phyloP scores from a whole-genome alignment of 169 alveolate species.

The Cryptosporidium baileyi region DNA sequence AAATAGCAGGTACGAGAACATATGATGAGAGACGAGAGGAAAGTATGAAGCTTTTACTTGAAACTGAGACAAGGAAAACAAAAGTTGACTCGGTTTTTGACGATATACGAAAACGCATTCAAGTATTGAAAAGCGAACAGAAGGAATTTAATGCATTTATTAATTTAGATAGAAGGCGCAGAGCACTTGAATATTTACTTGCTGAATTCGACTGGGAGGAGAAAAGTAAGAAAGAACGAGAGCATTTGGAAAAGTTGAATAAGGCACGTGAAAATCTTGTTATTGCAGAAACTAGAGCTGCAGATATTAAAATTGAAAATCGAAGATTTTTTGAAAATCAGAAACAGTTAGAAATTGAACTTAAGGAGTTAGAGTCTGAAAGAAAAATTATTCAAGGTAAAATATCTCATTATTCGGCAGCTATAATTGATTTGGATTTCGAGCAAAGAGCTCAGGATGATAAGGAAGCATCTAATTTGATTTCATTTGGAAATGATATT shows the following conservation, averaged over 20 bases:
- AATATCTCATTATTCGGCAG: conserved; percentile 11
- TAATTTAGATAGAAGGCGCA: conserved; percentile 51
- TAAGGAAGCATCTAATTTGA: background rate
- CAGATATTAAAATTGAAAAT: background rate
- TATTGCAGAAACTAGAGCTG: background rate
- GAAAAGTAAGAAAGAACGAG: conserved; percentile 50
- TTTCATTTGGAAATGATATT: background rate
- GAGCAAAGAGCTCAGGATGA: background rate
- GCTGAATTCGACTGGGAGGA: conserved; percentile 64
- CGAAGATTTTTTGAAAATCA: background rate
- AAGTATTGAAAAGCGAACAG: conserved; percentile 68
- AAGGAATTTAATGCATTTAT: conserved; percentile 73
- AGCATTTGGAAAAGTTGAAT: conserved; percentile 18
- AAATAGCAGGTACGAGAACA: conserved; percentile 81
- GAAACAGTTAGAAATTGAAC: conserved; percentile 4
- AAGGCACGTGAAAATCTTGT: conserved; percentile 9
- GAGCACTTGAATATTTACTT: conserved; percentile 38
- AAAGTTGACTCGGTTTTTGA: conserved; percentile 75
- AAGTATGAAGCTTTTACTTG: conserved; percentile 72
- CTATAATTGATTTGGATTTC: background rate
- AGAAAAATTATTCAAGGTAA: conserved; percentile 16
- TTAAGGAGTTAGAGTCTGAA: conserved; percentile 7
- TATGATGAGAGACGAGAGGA: conserved; percentile 82
- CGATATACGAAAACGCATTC: conserved; percentile 74
- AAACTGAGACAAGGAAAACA: conserved; percentile 74